Evolutionary conservation across 352 stramenopile genomes (phyloP).

Genomic region (Phytophthora pisi): DNA sequence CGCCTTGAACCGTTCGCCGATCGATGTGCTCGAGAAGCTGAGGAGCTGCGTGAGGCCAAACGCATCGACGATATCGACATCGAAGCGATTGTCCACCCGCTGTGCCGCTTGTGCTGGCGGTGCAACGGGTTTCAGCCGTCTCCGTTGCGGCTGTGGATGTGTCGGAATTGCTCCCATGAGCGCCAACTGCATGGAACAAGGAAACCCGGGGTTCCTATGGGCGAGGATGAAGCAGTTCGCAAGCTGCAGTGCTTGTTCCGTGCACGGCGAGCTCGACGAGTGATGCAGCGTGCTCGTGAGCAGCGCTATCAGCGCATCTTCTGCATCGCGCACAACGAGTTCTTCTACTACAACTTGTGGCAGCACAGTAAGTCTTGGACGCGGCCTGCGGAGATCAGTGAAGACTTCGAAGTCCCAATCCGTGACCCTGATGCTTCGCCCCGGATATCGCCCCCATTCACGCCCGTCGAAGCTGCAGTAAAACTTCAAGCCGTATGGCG

Average conservation of each 20-base stretch:
- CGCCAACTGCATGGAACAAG: conserved; percentile 68
- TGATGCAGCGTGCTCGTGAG: conserved; percentile 62
- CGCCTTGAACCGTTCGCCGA: conserved; percentile 67
- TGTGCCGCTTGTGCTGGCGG: conserved; percentile 79
- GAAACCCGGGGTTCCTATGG: conserved; percentile 41
- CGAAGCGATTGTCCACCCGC: conserved; percentile 63
- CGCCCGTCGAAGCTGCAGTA: conserved; percentile 51
- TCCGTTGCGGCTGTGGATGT: conserved; percentile 69
- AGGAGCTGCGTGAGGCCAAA: conserved; percentile 44
- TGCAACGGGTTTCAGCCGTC: conserved; percentile 79
- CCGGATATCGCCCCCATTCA: conserved; percentile 54
- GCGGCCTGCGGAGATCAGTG: conserved; percentile 43
- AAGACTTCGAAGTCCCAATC: conserved; percentile 65
- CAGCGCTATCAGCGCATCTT: conserved; percentile 77
- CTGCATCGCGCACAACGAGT: conserved; percentile 72
- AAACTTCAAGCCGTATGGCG: conserved; percentile 55
- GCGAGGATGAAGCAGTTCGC: conserved; percentile 75
- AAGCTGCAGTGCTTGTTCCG: conserved; percentile 80
- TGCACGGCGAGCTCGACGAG: conserved; percentile 46
- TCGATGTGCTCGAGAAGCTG: conserved; percentile 32
- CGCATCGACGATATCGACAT: conserved; percentile 74
- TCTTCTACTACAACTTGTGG: conserved; percentile 86
- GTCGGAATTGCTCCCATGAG: conserved; percentile 73
- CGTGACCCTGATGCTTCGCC: conserved; percentile 68
- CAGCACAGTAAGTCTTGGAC: conserved; percentile 53